phyloP scores from a whole-genome alignment of 768 basidiomycete genomes.

The Leccinum longicurvipes region DNA sequence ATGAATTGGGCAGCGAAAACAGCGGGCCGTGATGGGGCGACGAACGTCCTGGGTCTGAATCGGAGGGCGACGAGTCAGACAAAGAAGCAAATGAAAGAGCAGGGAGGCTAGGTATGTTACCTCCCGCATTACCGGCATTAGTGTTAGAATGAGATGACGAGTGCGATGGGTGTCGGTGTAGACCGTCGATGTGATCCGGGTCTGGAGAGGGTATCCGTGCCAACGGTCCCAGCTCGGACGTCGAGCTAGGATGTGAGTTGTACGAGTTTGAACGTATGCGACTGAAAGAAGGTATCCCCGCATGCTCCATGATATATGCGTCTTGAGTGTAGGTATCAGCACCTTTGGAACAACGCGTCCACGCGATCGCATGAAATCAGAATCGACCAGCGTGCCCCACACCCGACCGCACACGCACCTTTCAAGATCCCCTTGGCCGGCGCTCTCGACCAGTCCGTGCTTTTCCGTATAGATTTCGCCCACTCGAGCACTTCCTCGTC shows the following conservation, averaged over 20 bases:
- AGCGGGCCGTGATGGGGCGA: conserved; percentile 41
- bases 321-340: conserved; percentile 69
- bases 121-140: conserved; percentile 21
- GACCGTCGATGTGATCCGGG: conserved; percentile 84
- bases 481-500: conserved; percentile 69
- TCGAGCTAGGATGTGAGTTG: conserved; percentile 45
- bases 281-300: conserved; percentile 37
- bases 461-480: conserved; percentile 71
- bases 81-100: conserved; percentile 52
- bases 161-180: conserved; percentile 65
- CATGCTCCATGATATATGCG: conserved; percentile 42
- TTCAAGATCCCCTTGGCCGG: conserved; percentile 90
- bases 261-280: conserved; percentile 85
- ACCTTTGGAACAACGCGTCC: conserved; percentile 38
- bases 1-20: conserved; percentile 84
- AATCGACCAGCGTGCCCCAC: conserved; percentile 7
- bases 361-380: not conserved
- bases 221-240: conserved; percentile 65
- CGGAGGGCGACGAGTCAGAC: conserved; percentile 34
- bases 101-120: conserved; percentile 43
- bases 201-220: conserved; percentile 81
- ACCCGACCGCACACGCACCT: conserved; percentile 31
- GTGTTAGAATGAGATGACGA: conserved; percentile 40
- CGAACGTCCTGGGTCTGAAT: conserved; percentile 36
- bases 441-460: conserved; percentile 58